Evolutionary conservation across 768 basidiomycete genomes (phyloP), one percentile per base, ranked within the genome.

Genomic region (Cystobasidium onofrii): DNA sequence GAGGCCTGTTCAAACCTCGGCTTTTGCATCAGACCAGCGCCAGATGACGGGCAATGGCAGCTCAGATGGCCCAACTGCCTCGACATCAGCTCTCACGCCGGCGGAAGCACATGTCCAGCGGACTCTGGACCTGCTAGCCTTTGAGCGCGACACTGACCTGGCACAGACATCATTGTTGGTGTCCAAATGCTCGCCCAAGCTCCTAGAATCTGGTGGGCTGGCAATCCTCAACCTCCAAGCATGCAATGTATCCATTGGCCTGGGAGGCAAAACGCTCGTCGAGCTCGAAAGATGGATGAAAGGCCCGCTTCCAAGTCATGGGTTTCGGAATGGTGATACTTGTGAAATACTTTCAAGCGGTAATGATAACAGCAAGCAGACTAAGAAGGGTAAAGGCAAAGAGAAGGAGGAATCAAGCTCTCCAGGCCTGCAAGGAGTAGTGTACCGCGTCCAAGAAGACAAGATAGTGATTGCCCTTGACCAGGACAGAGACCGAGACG

Each of bases 191-290:
- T 39, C 55, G 9, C 55, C 74, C 17, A 46, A 23, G 31, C 61
- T 75, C 25, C 74, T 75, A n/a, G 73, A 75, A 27, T 23, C 23
- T 41, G 17, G 61, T 17, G 75, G 75, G 2, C 39, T 75, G 15
- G 75, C 75, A 7, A 29, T 75, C 9, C 39, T 73, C 1, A 54
- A 52, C 23, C 61, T 75, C 6, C 31, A 41, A 29, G 73, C 64
- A 1, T 29, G 15, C 20, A 52, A 23, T 46, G 25, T 75, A 3
- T 71, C 73, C 25, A 61, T 75, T n/a, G 75, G 75, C 1, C 75
- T 75, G 1, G 75, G 75, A 3, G 75, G 74, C 23, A 74, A 74
- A 61, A 75, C 61, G 70, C 70, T 75, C 20, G 62, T 75, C 31
- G 75, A 75, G 36, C 50, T 75, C 27, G 65, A 73, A 46, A n/a